Evolutionary conservation across 371 early-diverging fungal species (phyloP), one percentile per base, ranked within the genome.

Genomic region (Gilbertella persicaria): DNA sequence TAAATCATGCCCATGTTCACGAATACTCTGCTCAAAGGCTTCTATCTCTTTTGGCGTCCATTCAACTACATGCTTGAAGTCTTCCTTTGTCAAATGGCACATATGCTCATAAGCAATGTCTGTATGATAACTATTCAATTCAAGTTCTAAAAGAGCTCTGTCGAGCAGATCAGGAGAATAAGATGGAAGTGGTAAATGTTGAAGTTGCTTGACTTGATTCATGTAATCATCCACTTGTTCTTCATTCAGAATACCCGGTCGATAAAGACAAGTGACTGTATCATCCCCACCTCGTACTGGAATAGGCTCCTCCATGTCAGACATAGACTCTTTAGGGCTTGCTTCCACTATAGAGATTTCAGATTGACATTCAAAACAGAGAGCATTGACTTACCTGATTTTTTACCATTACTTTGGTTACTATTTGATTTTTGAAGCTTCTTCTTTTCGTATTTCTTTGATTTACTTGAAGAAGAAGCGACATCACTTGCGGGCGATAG

Each of bases 1-100:
- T 21, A 92, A 67, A 33, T 93, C 90, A 48, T 89, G 84, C 0
- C 92, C 92, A 60, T 76, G 83, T 16, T 80, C 73, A 25, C 78
- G 75, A 45, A 94, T 74, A 8, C 82, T 82, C 26, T 79, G 75
- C 57, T 89, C 88, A 65, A 94, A 92, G 5, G 73, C 81, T 5
- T 72, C 73, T 5, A 81, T 58, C 38, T 85, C 86, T 8, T 66
- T 73, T 0, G 62, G 58, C 0, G 82, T 66, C 94, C 94, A 94
- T 21, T 73, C 69, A 4, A 71, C 74, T 7, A 83, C 61, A 41
- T 65, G 46, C 2, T 70, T 67, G 35, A 82, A 75, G 29, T 88
- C 87, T 16, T 58, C 67, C 19, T 76, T 61, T 8, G 65, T 69
- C 3, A 84, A 60, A n/a, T 64, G 63, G 0, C 64, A 48, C 53